Base-by-base conservation (phyloP, 129 eudicot genomes). In the Ambrosia trifida region DNA sequence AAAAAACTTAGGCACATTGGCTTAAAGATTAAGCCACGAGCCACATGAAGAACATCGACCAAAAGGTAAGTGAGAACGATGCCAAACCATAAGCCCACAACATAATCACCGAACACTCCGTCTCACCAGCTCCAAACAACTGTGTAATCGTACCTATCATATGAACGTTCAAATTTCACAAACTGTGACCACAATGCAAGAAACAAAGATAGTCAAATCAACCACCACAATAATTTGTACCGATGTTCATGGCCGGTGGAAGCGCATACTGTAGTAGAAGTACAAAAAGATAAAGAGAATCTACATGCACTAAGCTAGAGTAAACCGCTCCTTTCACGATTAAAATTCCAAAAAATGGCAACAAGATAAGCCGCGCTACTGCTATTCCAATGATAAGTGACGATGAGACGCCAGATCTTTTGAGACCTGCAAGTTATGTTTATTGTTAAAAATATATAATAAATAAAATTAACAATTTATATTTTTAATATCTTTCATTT, bases 161-260 rank as follows among this genome's bases (percentile, higher is more conserved):
- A 59, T 59, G 4, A 51, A 49, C 43, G 43, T 38, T 4, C 59
- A 45, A 57, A 73, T 46, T 13, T 31, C 59, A 10, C 47, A 59
- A 20, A 13, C 7, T 45, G 10, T 45, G 18, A 47, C 24, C 5
- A 54, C 56, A 66, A 53, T 65, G 14, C 54, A n/a, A 36, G 1
- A 31, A 65, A 72, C 31, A n/a, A 1, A 11, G 13, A 17, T n/a
- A 32, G 6, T 43, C 12, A 40, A 41, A 54, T n/a, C 18, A 16
- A 13, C 17, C 44, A 62, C 52, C 4, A 40, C 14, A 14, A 7
- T 53, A 14, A 7, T 53, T 40, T 53, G 2, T 80, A 86, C 91
- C 86, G 36, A 87, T 79, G 81, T 75, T 79, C 85, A 84, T 84
- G 16, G 93, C 86, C 0, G 93, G 83, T 30, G 94, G 94, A 64